Base-by-base conservation (phyloP, 2,329 filamentous ascomycete species). In the Fusarium caatingaense region DNA sequence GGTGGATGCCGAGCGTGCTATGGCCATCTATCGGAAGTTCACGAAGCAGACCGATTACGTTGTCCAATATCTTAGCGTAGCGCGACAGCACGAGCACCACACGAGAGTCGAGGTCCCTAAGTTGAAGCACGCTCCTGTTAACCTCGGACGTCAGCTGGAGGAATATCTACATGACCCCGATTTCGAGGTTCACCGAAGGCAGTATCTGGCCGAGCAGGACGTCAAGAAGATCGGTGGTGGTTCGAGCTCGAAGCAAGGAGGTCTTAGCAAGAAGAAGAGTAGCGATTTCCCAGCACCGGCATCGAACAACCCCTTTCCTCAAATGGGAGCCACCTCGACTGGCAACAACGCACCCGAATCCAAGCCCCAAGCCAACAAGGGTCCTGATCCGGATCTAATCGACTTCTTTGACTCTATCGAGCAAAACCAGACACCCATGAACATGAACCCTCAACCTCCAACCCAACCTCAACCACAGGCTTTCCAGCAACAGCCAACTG, bases 341-440 rank as follows among this genome's bases (percentile, higher is more conserved):
- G 72, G 79, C 45, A 73, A 75, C 56, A 73, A 75, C 77, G 27
- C 71, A 77, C 21, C 64, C 69, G 60, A 75, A n/a, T 74, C 84
- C 40, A 86, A 86, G 71, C 80, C 85, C 10, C 82, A 81, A 69
- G 79, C 82, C 5, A 79, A 81, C 37, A 93, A 91, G 79, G 89
- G 87, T 3, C 89, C 90, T 28, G 90, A 88, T 72, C 89, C 91
- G 28, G 92, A 97, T 83, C 85, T 97, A 66, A 98, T 97, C 77
- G 96, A 95, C 83, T 98, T 97, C 81, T 97, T 97, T 79, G 95
- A 91, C 76, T 94, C 93, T 8, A 97, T 97, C 75, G 94, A 98
- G 76, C 90, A 93, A 77, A 94, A 94, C 69, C 93, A 96, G 78
- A 92, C 92, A 54, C 85, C 91, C 2, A 88, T 93, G 85, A 84